Conservation (phyloP, 176 grass and related monocot genomes). For the Bolboschoenus planiculmis region DNA sequence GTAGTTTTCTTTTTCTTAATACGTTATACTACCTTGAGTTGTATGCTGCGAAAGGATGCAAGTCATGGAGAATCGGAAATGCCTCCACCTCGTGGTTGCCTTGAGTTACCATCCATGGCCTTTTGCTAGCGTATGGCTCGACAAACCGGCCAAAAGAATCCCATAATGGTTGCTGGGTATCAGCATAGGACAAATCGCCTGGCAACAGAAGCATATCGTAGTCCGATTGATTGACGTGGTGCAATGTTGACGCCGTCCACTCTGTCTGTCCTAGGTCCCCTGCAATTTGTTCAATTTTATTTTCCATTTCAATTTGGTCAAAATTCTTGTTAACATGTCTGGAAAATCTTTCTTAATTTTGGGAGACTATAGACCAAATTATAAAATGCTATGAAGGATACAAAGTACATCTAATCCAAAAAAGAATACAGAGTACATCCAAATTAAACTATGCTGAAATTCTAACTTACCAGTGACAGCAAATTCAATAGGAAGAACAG, state of each 20-base stretch:
- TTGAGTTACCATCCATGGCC: conserved; percentile 86
- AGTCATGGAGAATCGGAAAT: conserved; percentile 21
- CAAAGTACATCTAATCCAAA: neutral
- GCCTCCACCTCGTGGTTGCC: conserved; percentile 93
- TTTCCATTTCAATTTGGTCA: neutral
- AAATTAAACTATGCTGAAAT: neutral
- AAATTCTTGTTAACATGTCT: neutral
- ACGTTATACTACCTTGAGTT: conserved; percentile 19
- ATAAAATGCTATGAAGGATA: neutral
- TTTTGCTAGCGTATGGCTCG: conserved; percentile 44
- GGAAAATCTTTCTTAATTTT: no score
- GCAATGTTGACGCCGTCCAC: conserved; percentile 82
- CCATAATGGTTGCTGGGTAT: conserved; percentile 76
- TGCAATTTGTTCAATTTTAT: conserved; percentile 9
- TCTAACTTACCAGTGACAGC: conserved; percentile 30
- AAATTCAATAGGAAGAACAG: conserved; percentile 64
- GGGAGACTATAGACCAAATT: neutral
- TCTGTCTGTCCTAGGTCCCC: conserved; percentile 91
- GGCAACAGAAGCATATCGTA: conserved; percentile 84
- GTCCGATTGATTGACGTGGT: conserved; percentile 37
- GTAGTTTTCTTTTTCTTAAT: neutral
- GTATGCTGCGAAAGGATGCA: conserved; percentile 52
- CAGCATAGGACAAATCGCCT: conserved; percentile 85
- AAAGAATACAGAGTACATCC: neutral
- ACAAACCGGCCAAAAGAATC: conserved; percentile 86